Evolutionary conservation across 208 protist genomes (phyloP), one percentile per base, ranked within the genome.

Genomic region (Acanthamoeba polyphaga): DNA sequence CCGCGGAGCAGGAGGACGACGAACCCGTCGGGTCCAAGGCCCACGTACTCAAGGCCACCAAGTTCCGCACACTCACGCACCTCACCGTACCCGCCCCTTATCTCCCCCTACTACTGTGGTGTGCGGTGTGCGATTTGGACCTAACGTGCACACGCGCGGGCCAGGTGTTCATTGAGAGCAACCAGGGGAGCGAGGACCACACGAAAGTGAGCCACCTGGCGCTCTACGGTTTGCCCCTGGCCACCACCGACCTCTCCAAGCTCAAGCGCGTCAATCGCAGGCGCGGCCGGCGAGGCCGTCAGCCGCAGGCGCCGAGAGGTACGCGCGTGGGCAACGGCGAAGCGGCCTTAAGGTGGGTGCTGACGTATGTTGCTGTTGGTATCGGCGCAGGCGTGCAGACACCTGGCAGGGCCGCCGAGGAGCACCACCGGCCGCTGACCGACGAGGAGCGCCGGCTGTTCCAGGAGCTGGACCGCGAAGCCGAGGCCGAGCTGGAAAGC

Each of bases 121-220:
- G 10, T n/a, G 32, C 74, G 1, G 8, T 12, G 19, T 70, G 64
- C 27, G 17, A 19, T 70, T 70, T 2, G 34, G 27, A 32, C 19
- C 24, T 70, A 10, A 27, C 24, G 15, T n/a, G 22, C 13, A 0
- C 10, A 64, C 58, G 58, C 58, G 58, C 58, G 58, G 34, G 34
- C 34, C 58, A 64, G 70, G 55, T 88, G 34, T 88, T 88, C 80
- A 64, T 88, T 24, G 80, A 88, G 51, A 46, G n/a, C 80, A 88
- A 88, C n/a, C 80, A 88, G 24, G 19, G 29, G 29, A 43, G 55
- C 43, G 49, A 43, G 8, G 80, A 88, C 49, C 53, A 6, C 55
- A 88, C 80, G 5, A n/a, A 38, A 9, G 49, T 88, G 53, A 88
- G 53, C 80, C 80, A 88, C 46, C 51, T 88, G 49, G 80, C 24